A percentile compares a stretch with the other conserved stretches of the same genome.
Evolutionary conservation across 2,329 filamentous ascomycete genomes (phyloP).

Genomic region (Daldinia eschscholtzii): DNA sequence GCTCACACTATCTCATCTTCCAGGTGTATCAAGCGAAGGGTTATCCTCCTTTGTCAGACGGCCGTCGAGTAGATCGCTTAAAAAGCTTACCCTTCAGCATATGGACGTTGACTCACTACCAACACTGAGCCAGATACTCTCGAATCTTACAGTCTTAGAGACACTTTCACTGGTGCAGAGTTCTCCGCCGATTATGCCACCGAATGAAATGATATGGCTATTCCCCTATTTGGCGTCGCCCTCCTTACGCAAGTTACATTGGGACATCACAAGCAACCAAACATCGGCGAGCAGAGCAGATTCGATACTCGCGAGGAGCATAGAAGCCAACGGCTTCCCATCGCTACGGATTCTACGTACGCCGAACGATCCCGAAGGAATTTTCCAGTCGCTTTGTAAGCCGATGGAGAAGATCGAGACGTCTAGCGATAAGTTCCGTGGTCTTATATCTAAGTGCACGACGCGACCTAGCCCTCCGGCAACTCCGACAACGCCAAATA

Average conservation of each 20-base stretch:
- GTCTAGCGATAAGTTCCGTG: conserved; percentile 62
- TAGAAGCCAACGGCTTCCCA: conserved; percentile 73
- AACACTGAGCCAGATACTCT: conserved; percentile 69
- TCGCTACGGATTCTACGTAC: conserved; percentile 69
- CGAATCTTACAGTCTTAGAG: conserved; percentile 63
- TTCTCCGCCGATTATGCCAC: conserved; percentile 66
- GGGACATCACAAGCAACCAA: conserved; percentile 71
- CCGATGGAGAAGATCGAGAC: conserved; percentile 69
- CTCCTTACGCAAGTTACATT: conserved; percentile 69
- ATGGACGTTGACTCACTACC: conserved; percentile 68
- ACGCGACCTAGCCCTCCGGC: conserved; percentile 47
- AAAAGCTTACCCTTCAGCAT: conserved; percentile 67
- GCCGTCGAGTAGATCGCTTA: conserved; percentile 60
- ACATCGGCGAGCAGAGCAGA: conserved; percentile 65
- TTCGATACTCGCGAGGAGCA: conserved; percentile 72
- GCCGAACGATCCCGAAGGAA: conserved; percentile 76
- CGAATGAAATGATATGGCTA: conserved; percentile 69
- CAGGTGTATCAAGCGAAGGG: conserved; percentile 68
- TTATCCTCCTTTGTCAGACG: conserved; percentile 69
- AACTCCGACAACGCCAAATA: conserved; percentile 55
- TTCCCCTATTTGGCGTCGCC: conserved; percentile 73
- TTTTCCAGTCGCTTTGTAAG: conserved; percentile 76
- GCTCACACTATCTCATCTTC: conserved; percentile 67
- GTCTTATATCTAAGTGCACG: conserved; percentile 46
- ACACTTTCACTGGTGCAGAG: conserved; percentile 68